Evolutionary conservation across 306 rosid genomes (phyloP).

Genomic region (Trifolium subterraneum): DNA sequence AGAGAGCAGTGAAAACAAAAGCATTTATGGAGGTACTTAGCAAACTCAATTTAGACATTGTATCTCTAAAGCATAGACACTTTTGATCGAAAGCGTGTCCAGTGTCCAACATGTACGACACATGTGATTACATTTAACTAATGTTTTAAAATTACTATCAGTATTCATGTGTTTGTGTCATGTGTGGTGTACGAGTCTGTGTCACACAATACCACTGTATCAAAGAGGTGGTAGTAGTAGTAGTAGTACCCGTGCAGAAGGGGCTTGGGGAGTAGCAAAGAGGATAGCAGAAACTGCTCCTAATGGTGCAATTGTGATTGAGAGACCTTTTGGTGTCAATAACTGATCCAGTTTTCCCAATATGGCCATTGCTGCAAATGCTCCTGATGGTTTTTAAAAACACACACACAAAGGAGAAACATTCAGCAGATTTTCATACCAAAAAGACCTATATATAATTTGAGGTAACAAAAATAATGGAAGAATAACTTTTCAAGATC

Average conservation of each 20-base stretch:
- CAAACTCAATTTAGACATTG: conserved; percentile 9
- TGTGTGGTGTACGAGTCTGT: neutral
- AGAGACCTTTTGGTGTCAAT: conserved; percentile 77
- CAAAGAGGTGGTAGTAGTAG: neutral
- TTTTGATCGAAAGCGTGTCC: neutral
- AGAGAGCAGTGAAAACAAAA: too few species aligned
- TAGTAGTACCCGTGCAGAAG: conserved; percentile 73
- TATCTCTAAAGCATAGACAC: neutral
- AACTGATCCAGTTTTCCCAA: conserved; percentile 85
- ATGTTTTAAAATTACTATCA: too few species aligned
- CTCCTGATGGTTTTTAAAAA: conserved; percentile 51
- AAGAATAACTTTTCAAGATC: too few species aligned
- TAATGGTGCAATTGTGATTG: conserved; percentile 83
- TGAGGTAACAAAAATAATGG: neutral
- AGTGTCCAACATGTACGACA: neutral
- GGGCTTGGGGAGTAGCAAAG: conserved; percentile 78
- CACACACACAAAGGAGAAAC: neutral
- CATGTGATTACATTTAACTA: neutral
- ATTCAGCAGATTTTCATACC: conserved; percentile 13
- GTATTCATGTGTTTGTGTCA: too few species aligned
- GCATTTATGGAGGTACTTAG: too few species aligned
- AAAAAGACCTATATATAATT: neutral
- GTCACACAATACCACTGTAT: neutral
- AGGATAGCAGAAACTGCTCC: conserved; percentile 92
- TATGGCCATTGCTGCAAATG: conserved; percentile 89